A percentile compares a stretch with the other conserved stretches of the same genome.
Evolutionary conservation across 177 flowering plant genomes (phyloP).

Genomic region (Tripterygium wilfordii): DNA sequence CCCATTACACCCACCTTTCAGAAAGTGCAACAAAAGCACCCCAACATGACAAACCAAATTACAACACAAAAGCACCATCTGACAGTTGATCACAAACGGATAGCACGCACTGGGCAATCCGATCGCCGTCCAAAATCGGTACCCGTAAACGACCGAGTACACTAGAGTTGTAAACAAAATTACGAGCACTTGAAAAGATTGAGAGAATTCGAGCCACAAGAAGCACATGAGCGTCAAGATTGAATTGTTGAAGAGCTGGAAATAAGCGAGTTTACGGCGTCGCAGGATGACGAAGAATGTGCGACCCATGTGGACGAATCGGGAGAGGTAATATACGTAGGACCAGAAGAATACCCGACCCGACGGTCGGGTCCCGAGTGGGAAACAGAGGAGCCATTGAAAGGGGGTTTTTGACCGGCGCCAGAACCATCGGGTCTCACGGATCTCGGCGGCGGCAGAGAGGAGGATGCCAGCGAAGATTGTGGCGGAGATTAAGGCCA

Average conservation of each 20-base stretch:
- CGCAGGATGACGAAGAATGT: conserved; percentile 49
- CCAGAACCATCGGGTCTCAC: conserved; percentile 87
- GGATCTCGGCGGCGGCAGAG: conserved; percentile 55
- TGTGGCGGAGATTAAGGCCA: conserved; percentile 39
- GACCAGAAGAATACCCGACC: conserved; percentile 99
- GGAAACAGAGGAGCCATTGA: conserved; percentile 94
- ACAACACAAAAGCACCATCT: conserved; percentile 30
- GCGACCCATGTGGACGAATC: conserved; percentile 64
- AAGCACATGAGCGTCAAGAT: conserved; percentile 29
- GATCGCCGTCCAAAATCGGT: conserved; percentile 43
- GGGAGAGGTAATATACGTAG: conserved; percentile 70
- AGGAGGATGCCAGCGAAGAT: conserved; percentile 43
- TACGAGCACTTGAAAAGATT: conserved; percentile 49
- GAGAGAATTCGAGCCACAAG: conserved; percentile 59
- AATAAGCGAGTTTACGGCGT: conserved; percentile 33
- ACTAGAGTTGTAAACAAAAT: conserved; percentile 34
- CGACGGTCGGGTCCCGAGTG: conserved; percentile 82
- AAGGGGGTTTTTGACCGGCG: conserved; percentile 59
- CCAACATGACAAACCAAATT: conserved; percentile 45
- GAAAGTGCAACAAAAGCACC: conserved; percentile 36
- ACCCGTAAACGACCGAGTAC: conserved; percentile 40
- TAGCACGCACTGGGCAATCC: conserved; percentile 33
- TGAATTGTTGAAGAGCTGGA: conserved; percentile 39
- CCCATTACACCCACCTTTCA: conserved; percentile 58
- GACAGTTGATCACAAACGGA: conserved; percentile 39